Evolutionary conservation across 495 filamentous ascomycete genomes (phyloP).

Genomic region (Hypoxylon lenormandii): DNA sequence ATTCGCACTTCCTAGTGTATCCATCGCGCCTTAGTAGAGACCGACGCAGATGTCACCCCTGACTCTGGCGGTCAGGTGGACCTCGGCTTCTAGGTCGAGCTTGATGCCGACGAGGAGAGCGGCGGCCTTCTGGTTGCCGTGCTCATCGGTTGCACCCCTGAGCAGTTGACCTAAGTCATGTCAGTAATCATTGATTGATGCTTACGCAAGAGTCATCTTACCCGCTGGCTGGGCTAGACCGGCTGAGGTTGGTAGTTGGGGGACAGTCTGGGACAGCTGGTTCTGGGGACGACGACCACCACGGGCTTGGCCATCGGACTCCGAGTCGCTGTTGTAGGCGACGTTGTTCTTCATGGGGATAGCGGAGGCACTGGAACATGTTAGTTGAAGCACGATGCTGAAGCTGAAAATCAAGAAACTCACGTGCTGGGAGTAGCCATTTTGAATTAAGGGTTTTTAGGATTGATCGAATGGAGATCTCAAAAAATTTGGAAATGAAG

Average conservation of each 20-base stretch:
- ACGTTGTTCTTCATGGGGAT: slow-evolving; percentile 50
- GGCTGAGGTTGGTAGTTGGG: slow-evolving; percentile 53
- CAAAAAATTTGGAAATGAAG: slow-evolving; percentile 20
- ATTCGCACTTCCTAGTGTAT: not conserved
- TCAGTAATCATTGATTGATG: slow-evolving; percentile 1
- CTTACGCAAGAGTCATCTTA: slow-evolving; percentile 25
- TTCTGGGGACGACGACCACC: slow-evolving; percentile 47
- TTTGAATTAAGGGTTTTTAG: slow-evolving; percentile 29
- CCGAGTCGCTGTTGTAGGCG: slow-evolving; percentile 48
- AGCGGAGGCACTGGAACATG: slow-evolving; percentile 33
- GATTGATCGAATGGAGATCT: slow-evolving; percentile 39
- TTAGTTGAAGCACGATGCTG: slow-evolving; percentile 8
- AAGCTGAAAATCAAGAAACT: slow-evolving; percentile 23
- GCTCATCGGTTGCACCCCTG: slow-evolving; percentile 57
- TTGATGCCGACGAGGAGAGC: slow-evolving; percentile 62
- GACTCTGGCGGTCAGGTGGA: slow-evolving; percentile 61
- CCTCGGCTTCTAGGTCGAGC: slow-evolving; percentile 62
- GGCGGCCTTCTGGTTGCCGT: slow-evolving; percentile 58
- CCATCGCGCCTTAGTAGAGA: slow-evolving; percentile 42
- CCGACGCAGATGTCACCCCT: slow-evolving; percentile 59
- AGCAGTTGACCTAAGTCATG: slow-evolving; percentile 49
- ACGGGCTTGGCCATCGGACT: slow-evolving; percentile 47
- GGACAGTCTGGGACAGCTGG: slow-evolving; percentile 45
- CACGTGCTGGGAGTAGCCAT: slow-evolving; percentile 47
- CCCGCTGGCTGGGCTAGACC: slow-evolving; percentile 57